Conservation (phyloP, 208 protist genomes). For the Leishmania gerbilli region DNA sequence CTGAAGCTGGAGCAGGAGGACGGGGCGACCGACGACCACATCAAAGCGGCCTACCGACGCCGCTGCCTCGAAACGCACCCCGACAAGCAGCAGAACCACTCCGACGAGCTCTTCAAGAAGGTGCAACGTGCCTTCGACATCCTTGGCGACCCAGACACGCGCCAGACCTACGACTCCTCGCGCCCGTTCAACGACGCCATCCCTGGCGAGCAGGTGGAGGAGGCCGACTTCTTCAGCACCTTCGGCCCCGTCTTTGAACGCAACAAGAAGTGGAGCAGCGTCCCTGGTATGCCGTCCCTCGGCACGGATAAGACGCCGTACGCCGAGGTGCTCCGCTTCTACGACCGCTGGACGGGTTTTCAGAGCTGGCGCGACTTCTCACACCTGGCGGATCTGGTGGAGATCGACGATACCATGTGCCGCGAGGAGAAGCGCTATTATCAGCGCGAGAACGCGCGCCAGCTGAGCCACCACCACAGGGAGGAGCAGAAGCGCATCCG, state of each 20-base stretch:
- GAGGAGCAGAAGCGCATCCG: slow-evolving; percentile 92
- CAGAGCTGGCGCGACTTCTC: slow-evolving; percentile 97
- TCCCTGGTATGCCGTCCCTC: slow-evolving; percentile 69
- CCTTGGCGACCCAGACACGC: slow-evolving; percentile 86
- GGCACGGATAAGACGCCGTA: slow-evolving; percentile 66
- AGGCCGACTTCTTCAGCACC: slow-evolving; percentile 86
- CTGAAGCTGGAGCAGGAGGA: slow-evolving; percentile 69
- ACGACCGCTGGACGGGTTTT: slow-evolving; percentile 95
- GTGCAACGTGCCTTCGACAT: slow-evolving; percentile 95
- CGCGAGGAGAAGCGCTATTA: slow-evolving; percentile 98
- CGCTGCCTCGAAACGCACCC: slow-evolving; percentile 95
- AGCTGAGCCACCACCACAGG: slow-evolving; percentile 76
- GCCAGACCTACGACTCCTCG: slow-evolving; percentile 94
- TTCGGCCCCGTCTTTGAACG: slow-evolving; percentile 93
- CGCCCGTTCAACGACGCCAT: slow-evolving; percentile 95
- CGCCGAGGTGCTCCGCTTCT: slow-evolving; percentile 92
- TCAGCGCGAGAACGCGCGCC: slow-evolving; percentile 95
- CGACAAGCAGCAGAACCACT: slow-evolving; percentile 91
- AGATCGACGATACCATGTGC: slow-evolving; percentile 91
- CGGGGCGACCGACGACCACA: slow-evolving; percentile 68
- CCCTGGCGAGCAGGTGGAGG: slow-evolving; percentile 61
- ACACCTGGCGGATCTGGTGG: slow-evolving; percentile 91
- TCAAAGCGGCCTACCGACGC: slow-evolving; percentile 89
- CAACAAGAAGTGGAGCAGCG: slow-evolving; percentile 90
- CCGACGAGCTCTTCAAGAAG: slow-evolving; percentile 93